These are phyloP conservation scores for Phanerochaete carnosa DNA, from an alignment of 768 basidiomycete species.

Conservation along the genomic window DNA sequence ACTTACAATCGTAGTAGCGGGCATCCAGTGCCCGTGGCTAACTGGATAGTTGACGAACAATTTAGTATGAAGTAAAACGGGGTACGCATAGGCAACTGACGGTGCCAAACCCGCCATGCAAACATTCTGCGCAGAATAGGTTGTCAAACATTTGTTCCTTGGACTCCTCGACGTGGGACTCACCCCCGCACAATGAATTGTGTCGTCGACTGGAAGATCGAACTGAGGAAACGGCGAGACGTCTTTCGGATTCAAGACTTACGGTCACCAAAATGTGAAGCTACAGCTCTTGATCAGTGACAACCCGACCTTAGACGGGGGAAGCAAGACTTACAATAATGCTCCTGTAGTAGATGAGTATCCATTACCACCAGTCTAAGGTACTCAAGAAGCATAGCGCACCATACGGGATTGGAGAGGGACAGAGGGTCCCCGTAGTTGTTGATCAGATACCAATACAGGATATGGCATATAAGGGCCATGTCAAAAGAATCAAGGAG, in stretches of 20 bases:
- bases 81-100: conserved; percentile 31
- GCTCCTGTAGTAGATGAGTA: neutral
- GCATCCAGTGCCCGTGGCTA: conserved; percentile 40
- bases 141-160: neutral
- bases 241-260: conserved; percentile 15
- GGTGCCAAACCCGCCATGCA: conserved; percentile 43
- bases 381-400: conserved; percentile 15
- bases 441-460: conserved; percentile 55
- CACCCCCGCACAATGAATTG: conserved; percentile 13
- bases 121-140: conserved; percentile 36
- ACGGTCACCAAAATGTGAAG: conserved; percentile 55
- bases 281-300: conserved; percentile 24
- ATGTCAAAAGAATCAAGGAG: conserved; percentile 55
- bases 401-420: conserved; percentile 47
- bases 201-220: conserved; percentile 5
- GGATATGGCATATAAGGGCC: conserved; percentile 47
- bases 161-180: neutral
- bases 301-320: too few relatives aligned
- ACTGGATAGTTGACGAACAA: conserved; percentile 24
- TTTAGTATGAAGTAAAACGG: neutral
- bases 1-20: conserved; percentile 48
- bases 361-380: neutral
- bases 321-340: conserved; percentile 2
- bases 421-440: conserved; percentile 50
- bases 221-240: neutral